phyloP scores from a whole-genome alignment of 176 grass and related monocot species.

The Canna indica region DNA sequence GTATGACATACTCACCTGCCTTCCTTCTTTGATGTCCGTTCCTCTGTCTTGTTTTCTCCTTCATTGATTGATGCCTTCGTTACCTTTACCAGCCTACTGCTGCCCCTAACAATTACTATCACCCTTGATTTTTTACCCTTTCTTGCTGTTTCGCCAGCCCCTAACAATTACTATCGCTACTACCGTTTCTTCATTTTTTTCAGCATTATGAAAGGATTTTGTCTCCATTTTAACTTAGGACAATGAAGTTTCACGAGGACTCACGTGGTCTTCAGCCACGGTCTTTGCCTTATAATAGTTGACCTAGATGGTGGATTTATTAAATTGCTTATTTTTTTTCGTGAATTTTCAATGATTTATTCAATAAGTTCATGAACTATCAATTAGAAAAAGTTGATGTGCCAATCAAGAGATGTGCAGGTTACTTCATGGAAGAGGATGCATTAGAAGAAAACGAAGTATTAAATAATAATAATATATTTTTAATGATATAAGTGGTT shows the following conservation, averaged over 20 bases:
- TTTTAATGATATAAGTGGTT: too few species aligned
- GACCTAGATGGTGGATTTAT: too few species aligned
- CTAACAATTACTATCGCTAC: not conserved
- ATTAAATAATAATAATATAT: too few species aligned
- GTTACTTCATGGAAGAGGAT: too few species aligned
- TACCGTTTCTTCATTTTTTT: not conserved
- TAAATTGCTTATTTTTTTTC: too few species aligned
- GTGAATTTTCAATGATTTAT: not conserved
- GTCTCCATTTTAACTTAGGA: not conserved
- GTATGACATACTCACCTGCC: not conserved
- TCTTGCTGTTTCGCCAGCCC: not conserved
- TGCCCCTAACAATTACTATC: not conserved
- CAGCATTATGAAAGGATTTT: not conserved
- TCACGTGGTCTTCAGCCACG: not conserved
- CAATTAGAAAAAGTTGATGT: too few species aligned
- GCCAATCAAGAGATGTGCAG: too few species aligned
- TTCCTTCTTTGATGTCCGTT: not conserved
- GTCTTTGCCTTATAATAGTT: not conserved
- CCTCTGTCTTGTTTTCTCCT: not conserved
- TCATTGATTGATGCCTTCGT: not conserved
- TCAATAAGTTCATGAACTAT: too few species aligned
- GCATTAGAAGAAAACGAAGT: too few species aligned
- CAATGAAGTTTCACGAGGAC: not conserved
- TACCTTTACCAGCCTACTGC: not conserved
- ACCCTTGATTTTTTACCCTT: too few species aligned